Conservation (phyloP, 2,329 filamentous ascomycete species). For the Thermothelomyces thermophilus region DNA sequence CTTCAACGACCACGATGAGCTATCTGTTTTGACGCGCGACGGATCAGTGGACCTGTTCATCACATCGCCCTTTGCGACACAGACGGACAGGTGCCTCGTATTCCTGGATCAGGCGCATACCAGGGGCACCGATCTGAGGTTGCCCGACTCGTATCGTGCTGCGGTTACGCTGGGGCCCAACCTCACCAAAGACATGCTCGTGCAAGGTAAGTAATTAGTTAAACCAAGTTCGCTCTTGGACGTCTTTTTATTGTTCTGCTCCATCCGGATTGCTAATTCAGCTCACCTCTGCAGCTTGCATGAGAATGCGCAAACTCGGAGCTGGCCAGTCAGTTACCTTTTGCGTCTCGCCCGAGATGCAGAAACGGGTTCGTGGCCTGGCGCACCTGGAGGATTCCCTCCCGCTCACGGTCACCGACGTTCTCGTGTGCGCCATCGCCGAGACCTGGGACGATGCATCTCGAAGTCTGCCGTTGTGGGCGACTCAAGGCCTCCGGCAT, state of each 20-base stretch:
- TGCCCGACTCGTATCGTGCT: conserved; percentile 51
- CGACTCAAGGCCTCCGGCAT: conserved; percentile 49
- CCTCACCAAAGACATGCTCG: conserved; percentile 61
- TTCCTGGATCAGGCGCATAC: conserved; percentile 58
- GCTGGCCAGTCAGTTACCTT: conserved; percentile 60
- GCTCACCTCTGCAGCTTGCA: conserved; percentile 58
- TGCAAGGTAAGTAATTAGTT: conserved; percentile 52
- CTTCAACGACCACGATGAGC: conserved; percentile 42
- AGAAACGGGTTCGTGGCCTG: conserved; percentile 40
- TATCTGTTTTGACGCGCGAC: conserved; percentile 36
- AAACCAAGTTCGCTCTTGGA: neutral
- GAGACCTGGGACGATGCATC: conserved; percentile 48
- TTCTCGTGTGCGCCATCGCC: conserved; percentile 53
- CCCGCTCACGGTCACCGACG: conserved; percentile 42
- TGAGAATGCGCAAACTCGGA: conserved; percentile 65
- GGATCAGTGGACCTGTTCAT: conserved; percentile 44
- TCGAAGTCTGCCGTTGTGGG: conserved; percentile 53
- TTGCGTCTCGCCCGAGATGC: conserved; percentile 52
- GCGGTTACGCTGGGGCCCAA: conserved; percentile 60
- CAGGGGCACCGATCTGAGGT: conserved; percentile 52
- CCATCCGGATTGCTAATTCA: too few relatives aligned
- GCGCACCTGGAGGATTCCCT: conserved; percentile 13
- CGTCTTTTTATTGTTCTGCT: neutral
- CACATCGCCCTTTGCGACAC: conserved; percentile 50
- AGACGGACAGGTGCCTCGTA: conserved; percentile 53